Evolutionary conservation across 1,284 basidiomycete genomes (phyloP).

Genomic region (Anthracocystis setariae): DNA sequence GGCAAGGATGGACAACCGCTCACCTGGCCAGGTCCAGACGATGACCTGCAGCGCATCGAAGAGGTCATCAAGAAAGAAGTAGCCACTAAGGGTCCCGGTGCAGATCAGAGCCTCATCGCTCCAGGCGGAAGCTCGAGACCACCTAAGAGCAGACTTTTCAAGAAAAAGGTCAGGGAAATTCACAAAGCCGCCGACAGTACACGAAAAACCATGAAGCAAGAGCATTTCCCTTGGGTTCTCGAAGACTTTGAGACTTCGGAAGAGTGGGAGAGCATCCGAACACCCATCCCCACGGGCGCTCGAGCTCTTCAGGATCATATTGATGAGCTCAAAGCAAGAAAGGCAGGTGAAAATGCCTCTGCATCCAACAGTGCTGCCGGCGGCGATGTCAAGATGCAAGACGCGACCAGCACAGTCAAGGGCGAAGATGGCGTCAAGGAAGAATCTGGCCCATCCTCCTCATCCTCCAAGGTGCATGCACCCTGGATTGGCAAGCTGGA

Average conservation of each 20-base stretch:
- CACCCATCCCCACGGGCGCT: slow-evolving; percentile 53
- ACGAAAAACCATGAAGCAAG: slow-evolving; percentile 63
- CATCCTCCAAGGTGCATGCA: slow-evolving; percentile 51
- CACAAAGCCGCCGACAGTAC: slow-evolving; percentile 63
- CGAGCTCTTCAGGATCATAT: slow-evolving; percentile 50
- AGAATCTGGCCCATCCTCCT: slow-evolving; percentile 17
- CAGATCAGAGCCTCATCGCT: slow-evolving; percentile 50
- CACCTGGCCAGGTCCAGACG: slow-evolving; percentile 50
- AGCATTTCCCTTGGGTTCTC: slow-evolving; percentile 65
- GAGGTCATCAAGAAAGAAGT: slow-evolving; percentile 43
- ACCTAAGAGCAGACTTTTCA: slow-evolving; percentile 54
- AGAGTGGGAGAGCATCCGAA: slow-evolving; percentile 62
- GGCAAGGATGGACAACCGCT: slow-evolving; percentile 56
- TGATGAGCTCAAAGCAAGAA: slow-evolving; percentile 42
- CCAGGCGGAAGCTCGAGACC: slow-evolving; percentile 43
- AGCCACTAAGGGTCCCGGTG: slow-evolving; percentile 38
- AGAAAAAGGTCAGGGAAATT: slow-evolving; percentile 64
- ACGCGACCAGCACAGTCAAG: slow-evolving; percentile 22
- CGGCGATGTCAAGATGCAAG: slow-evolving; percentile 34
- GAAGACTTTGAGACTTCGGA: slow-evolving; percentile 65
- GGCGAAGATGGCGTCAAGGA: slow-evolving; percentile 28
- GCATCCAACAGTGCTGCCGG: slow-evolving; percentile 6
- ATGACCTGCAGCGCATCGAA: slow-evolving; percentile 51
- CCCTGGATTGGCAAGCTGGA: slow-evolving; percentile 67
- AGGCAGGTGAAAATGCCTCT: background rate